phyloP scores from a whole-genome alignment of 2,329 filamentous ascomycete species.

The Aphanocladium album region DNA sequence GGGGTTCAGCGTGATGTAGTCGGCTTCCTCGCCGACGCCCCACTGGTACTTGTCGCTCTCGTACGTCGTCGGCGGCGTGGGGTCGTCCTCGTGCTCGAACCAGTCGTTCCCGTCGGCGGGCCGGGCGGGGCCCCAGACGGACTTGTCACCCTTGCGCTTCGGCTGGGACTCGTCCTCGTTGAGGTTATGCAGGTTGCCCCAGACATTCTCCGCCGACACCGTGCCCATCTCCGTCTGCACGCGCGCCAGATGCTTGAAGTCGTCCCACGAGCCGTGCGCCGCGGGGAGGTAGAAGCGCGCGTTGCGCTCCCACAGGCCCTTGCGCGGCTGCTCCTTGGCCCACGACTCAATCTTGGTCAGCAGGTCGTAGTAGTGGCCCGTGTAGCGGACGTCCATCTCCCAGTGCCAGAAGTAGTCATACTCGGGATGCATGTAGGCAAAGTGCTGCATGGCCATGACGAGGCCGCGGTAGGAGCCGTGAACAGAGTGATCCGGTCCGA shows the following conservation, averaged over 20 bases:
- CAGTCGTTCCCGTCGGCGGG: constrained; percentile 64
- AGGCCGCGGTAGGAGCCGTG: constrained; percentile 91
- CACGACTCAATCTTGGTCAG: constrained; percentile 65
- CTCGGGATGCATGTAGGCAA: constrained; percentile 81
- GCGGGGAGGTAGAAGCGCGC: constrained; percentile 71
- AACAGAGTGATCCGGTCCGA: constrained; percentile 65
- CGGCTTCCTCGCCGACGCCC: constrained; percentile 87
- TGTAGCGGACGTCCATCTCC: constrained; percentile 92
- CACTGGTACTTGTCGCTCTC: constrained; percentile 78
- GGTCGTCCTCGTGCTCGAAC: constrained; percentile 68
- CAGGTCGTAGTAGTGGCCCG: constrained; percentile 76
- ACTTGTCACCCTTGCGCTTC: constrained; percentile 45
- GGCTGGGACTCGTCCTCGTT: constrained; percentile 34
- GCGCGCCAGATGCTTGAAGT: constrained; percentile 68
- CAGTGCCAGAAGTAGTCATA: constrained; percentile 93
- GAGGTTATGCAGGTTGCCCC: constrained; percentile 47
- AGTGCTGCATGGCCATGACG: constrained; percentile 93
- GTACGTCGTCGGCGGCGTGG: constrained; percentile 61
- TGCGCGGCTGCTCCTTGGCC: constrained; percentile 68
- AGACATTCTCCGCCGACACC: constrained; percentile 61
- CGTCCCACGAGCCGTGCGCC: constrained; percentile 72
- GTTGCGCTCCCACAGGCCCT: constrained; percentile 77
- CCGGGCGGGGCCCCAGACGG: constrained; percentile 80
- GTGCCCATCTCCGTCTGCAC: constrained; percentile 69
- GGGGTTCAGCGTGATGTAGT: constrained; percentile 86